Percentiles rank a stretch among this genome's conserved stretches.
These are phyloP conservation scores for Lachnellula subtilissima DNA, from an alignment of 2,329 filamentous ascomycete genomes.

Conservation along the genomic window DNA sequence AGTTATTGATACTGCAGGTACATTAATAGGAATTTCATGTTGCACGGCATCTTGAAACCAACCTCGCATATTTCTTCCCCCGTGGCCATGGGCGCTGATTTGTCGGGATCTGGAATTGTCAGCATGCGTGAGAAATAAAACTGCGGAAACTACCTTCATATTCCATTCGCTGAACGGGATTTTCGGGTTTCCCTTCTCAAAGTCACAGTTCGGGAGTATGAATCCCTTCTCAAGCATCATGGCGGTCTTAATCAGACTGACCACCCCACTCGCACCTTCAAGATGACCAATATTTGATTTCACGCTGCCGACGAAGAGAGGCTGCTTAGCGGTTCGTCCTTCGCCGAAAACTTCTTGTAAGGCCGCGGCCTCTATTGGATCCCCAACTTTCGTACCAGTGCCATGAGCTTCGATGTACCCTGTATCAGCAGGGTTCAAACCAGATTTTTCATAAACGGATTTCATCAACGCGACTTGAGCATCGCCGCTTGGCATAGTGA, in stretches of 20 bases:
- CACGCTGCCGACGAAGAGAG: conserved; percentile 25
- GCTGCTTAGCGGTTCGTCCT: conserved; percentile 13
- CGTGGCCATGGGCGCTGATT: conserved; percentile 23
- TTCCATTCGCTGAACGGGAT: conserved; percentile 35
- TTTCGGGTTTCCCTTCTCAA: conserved; percentile 35
- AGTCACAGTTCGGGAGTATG: conserved; percentile 40
- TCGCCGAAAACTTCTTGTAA: conserved; percentile 19
- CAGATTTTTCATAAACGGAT: conserved; percentile 13
- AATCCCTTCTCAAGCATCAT: conserved; percentile 40
- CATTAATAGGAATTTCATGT: not conserved
- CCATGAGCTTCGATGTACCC: conserved; percentile 28
- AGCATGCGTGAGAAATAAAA: conserved; percentile 31
- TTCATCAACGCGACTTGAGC: conserved; percentile 36
- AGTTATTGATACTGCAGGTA: conserved; percentile 33
- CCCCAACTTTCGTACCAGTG: conserved; percentile 26
- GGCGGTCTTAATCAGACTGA: conserved; percentile 37
- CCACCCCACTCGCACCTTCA: conserved; percentile 37
- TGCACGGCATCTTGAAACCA: not conserved
- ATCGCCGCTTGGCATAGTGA: conserved; percentile 40
- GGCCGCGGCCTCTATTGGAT: conserved; percentile 27
- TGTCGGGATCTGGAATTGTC: conserved; percentile 27
- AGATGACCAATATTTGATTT: conserved; percentile 34
- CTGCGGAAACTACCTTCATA: conserved; percentile 26
- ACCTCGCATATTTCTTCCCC: conserved; percentile 40
- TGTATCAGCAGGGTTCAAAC: conserved; percentile 15